A percentile compares a stretch with the other conserved stretches of the same genome.
phyloP scores from a whole-genome alignment of 2,329 filamentous ascomycete species.

The Cladorrhinum sp. region DNA sequence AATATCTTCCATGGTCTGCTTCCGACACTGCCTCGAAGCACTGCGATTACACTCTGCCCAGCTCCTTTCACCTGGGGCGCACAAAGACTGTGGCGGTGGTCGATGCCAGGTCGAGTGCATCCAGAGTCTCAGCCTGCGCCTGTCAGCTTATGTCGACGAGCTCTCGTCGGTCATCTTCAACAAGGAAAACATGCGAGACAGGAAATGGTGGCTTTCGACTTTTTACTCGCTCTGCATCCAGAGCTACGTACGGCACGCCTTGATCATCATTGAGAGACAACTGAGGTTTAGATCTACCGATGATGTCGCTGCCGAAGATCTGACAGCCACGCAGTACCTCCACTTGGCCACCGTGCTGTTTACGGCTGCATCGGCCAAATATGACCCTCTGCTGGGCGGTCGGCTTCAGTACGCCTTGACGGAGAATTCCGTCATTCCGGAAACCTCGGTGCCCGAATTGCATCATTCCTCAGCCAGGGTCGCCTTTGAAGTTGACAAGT shows the following conservation, averaged over 20 bases:
- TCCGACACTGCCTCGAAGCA: conserved; percentile 30
- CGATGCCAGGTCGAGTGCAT: conserved; percentile 31
- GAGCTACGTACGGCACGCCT: conserved; percentile 31
- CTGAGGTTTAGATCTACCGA: conserved; percentile 27
- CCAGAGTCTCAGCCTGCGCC: conserved; percentile 25
- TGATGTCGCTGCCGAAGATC: conserved; percentile 28
- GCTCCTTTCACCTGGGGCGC: conserved; percentile 24
- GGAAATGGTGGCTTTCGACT: conserved; percentile 33
- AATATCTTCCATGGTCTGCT: conserved; percentile 30
- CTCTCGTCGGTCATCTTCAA: conserved; percentile 32
- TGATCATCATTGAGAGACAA: conserved; percentile 31
- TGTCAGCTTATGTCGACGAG: conserved; percentile 32
- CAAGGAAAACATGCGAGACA: conserved; percentile 33
- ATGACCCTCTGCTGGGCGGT: conserved; percentile 31
- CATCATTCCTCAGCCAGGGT: conserved; percentile 29
- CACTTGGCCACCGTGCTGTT: conserved; percentile 32
- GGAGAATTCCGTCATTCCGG: conserved; percentile 28
- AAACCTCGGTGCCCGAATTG: conserved; percentile 29
- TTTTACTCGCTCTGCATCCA: conserved; percentile 34
- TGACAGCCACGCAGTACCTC: conserved; percentile 30
- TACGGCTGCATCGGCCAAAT: conserved; percentile 33
- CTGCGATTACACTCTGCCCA: conserved; percentile 27
- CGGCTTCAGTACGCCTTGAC: conserved; percentile 31
- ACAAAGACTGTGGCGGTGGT: conserved; percentile 27
- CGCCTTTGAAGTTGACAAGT: conserved; percentile 29